Percentiles rank a stretch among this genome's conserved stretches.
phyloP scores from a whole-genome alignment of 345 rosid species.

The Tarenaya hassleriana region DNA sequence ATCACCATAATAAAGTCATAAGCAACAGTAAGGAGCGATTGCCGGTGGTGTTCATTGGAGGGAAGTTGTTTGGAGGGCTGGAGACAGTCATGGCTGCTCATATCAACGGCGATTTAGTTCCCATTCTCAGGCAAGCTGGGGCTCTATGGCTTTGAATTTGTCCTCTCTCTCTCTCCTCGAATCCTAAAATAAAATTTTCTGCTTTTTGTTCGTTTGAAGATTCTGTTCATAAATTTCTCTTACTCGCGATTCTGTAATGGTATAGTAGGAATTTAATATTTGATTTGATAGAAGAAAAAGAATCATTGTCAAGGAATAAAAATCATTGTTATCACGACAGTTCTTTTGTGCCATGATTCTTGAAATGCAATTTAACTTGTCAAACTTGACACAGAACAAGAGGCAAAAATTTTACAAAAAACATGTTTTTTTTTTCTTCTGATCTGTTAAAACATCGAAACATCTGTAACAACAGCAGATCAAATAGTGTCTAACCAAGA shows the following conservation, averaged over 20 bases:
- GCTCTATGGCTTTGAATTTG: constrained; percentile 79
- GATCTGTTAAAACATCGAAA: too few relatives aligned
- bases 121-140: constrained; percentile 78
- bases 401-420: too few relatives aligned
- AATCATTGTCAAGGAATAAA: too few relatives aligned
- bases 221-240: not conserved
- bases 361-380: too few relatives aligned
- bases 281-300: too few relatives aligned
- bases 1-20: not conserved
- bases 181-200: too few relatives aligned
- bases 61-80: constrained; percentile 79
- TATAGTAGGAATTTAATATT: too few relatives aligned
- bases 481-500: constrained; percentile 78
- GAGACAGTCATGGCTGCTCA: constrained; percentile 93
- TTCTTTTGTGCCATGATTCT: too few relatives aligned
- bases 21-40: constrained; percentile 35
- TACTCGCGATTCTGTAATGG: not conserved
- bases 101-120: constrained; percentile 77
- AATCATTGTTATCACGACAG: too few relatives aligned
- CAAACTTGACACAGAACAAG: too few relatives aligned
- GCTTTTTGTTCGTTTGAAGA: not conserved
- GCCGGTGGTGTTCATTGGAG: constrained; percentile 86
- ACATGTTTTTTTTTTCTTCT: too few relatives aligned
- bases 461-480: too few relatives aligned
- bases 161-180: not conserved